phyloP scores from a whole-genome alignment of 2,329 filamentous ascomycete genomes.

The Aspergillus candidus region DNA sequence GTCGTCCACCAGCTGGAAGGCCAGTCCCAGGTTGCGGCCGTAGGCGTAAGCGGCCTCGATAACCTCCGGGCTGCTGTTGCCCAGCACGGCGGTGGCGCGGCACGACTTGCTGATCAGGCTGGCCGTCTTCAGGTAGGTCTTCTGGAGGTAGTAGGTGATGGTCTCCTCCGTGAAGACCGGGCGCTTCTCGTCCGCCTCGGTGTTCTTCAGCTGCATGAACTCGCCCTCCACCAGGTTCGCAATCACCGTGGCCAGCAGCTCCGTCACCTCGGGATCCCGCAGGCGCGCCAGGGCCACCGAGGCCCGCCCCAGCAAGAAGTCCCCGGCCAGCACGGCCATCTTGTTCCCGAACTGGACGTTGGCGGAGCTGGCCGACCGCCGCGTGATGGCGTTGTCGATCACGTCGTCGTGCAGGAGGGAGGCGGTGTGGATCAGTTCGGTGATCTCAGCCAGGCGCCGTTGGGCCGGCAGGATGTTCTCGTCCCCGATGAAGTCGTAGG shows the following conservation, averaged over 20 bases:
- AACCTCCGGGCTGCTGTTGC: conserved; percentile 66
- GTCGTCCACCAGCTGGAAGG: conserved; percentile 96
- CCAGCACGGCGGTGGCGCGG: conserved; percentile 79
- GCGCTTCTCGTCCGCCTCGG: conserved; percentile 75
- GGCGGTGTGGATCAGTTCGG: conserved; percentile 93
- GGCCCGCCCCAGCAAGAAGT: conserved; percentile 86
- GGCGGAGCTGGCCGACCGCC: conserved; percentile 77
- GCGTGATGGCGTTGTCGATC: conserved; percentile 83
- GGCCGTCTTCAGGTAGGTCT: conserved; percentile 96
- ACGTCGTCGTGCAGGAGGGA: conserved; percentile 97
- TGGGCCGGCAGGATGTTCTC: conserved; percentile 79
- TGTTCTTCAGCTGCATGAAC: conserved; percentile 99
- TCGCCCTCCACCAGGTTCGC: conserved; percentile 97
- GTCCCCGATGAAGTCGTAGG: conserved; percentile 41
- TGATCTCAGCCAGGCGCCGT: conserved; percentile 87
- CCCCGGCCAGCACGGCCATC: conserved; percentile 96
- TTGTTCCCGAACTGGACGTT: conserved; percentile 98
- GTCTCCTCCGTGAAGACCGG: conserved; percentile 84
- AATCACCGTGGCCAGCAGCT: conserved; percentile 91
- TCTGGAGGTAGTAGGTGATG: conserved; percentile 89
- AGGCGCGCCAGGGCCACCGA: conserved; percentile 88
- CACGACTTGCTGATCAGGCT: conserved; percentile 95
- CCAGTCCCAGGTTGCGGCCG: conserved; percentile 86
- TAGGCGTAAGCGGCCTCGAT: conserved; percentile 90
- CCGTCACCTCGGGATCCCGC: conserved; percentile 87